Evolutionary conservation across 2,329 filamentous ascomycete species (phyloP), one percentile per base, ranked within the genome.

Genomic region (Pyrenophora seminiperda): DNA sequence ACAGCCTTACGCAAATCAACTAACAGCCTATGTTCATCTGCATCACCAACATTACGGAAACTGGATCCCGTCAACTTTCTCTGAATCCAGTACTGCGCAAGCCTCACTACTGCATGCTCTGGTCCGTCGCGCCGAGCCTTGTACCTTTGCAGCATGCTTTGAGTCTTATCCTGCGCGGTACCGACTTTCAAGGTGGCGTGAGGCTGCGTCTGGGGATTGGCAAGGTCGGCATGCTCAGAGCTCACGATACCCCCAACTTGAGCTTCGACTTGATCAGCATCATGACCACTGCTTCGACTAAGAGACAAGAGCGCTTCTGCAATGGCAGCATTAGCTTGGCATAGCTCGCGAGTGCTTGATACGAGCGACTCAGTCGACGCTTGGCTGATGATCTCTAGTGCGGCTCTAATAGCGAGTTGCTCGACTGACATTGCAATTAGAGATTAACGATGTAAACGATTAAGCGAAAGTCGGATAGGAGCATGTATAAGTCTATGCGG

Each of bases 271-370:
- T 44, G 13, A 24, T 31, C 13, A 9, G 22, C 14, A 17, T 22
- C 2, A 24, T 43, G n/a, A 13, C 40, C 15, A 33, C 41, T 41
- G 14, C 36, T 45, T 45, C 13, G 9, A 24, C 45, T 33, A 6
- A 30, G 24, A 39, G 14, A 41, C n/a, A 40, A 13, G n/a, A 49
- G 32, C 7, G 36, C 50, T 34, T 53, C 24, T 41, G 31, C 36
- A 37, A 53, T 53, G 34, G 45, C 41, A 30, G 13, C 4, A 49
- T 53, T 53, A 7, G 50, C 50, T 37, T 53, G 11, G 6, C 31
- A 53, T 22, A 53, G 40, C 15, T 41, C 24, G 5, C 19, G 19
- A 37, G 20, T 32, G 36, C 20, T 1, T 41, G 27, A 31, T 38
- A 45, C 15, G 14, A 53, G 45, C 9, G 31, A 53, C 3, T 45